Percentiles rank a stretch among this genome's conserved stretches.
phyloP scores from a whole-genome alignment of 2,329 filamentous ascomycete species.

The Cordyceps farinosa region DNA sequence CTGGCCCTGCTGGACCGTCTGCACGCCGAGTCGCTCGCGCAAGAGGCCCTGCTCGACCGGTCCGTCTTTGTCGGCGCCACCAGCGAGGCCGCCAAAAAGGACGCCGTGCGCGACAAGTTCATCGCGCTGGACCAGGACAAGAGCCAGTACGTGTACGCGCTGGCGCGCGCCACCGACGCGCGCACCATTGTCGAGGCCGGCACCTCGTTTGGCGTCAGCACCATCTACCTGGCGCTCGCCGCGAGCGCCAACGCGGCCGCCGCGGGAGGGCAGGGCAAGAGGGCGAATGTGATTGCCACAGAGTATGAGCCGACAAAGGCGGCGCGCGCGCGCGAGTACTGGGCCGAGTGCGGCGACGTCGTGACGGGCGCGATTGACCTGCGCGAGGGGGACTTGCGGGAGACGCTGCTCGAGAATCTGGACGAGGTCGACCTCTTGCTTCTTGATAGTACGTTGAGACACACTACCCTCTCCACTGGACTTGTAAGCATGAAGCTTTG shows the following conservation, averaged over 20 bases:
- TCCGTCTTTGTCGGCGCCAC: conserved; percentile 15
- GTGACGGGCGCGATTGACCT: conserved; percentile 48
- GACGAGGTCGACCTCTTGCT: conserved; percentile 40
- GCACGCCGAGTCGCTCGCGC: conserved; percentile 20
- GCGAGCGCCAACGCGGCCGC: conserved; percentile 39
- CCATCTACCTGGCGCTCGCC: conserved; percentile 56
- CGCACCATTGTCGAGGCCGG: conserved; percentile 52
- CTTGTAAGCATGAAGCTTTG: not conserved
- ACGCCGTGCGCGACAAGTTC: conserved; percentile 48
- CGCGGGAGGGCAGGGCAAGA: not conserved
- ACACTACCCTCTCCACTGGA: not conserved
- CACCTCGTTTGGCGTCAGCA: conserved; percentile 56
- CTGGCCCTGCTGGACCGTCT: conserved; percentile 20
- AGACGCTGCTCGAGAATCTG: conserved; percentile 39
- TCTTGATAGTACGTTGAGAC: conserved; percentile 50
- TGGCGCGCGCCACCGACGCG: conserved; percentile 43
- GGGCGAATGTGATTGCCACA: conserved; percentile 47
- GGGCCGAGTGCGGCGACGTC: conserved; percentile 44
- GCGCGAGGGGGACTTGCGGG: conserved; percentile 49
- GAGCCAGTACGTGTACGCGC: conserved; percentile 48
- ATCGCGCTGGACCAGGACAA: conserved; percentile 55
- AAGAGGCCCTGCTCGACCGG: conserved; percentile 20
- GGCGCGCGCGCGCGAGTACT: conserved; percentile 44
- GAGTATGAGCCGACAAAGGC: conserved; percentile 54
- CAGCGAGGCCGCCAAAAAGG: conserved; percentile 25